Evolutionary conservation across 768 basidiomycete species (phyloP), one percentile per base, ranked within the genome.

Genomic region (Boletus reticulatus): DNA sequence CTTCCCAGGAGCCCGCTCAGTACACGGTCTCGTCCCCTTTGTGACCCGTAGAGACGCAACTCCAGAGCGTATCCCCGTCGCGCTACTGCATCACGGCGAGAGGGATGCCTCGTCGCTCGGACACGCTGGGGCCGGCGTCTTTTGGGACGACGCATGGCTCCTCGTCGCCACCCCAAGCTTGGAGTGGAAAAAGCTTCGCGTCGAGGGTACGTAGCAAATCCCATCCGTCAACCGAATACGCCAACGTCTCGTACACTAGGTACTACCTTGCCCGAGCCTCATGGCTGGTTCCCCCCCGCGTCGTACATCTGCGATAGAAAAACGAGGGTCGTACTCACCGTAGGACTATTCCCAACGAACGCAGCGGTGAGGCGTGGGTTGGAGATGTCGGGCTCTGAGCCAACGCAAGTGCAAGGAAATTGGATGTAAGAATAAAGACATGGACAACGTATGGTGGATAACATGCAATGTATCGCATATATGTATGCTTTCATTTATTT

Each of bases 221-320:
- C 1, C 27, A 2, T 37, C n/a, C 36, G 17, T 36, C 13, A 6
- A 11, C 13, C 34, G 13, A 36, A 14, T 14, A 14, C 13, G 13
- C 34, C 34, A 36, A 36, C 34, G 0, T 6, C 0, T 9, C 27
- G 8, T 29, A 9, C 12, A 36, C 34, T 36, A 36, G 34, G 34
- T 14, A 36, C 29, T 4, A 36, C 27, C 27, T 29, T 29, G 0
- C 75, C 77, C 4, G 68, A 71, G 36, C 67, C 73, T 0, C 65
- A 78, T 13, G 80, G 80, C 0, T 81, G 80, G 78, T 77, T 82
- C 60, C 65, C 73, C 2, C 56, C 68, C 0, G 72, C 71, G 1
- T 61, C 55, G 2, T 69, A 68, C 37, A 54, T 61, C 2, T 66
- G 59, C 11, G 55, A 56, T 5, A 67, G 65, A 6, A 52, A 64